Evolutionary conservation across 768 basidiomycete genomes (phyloP), one percentile per base, ranked within the genome.

Genomic region (Pholiota microspora): DNA sequence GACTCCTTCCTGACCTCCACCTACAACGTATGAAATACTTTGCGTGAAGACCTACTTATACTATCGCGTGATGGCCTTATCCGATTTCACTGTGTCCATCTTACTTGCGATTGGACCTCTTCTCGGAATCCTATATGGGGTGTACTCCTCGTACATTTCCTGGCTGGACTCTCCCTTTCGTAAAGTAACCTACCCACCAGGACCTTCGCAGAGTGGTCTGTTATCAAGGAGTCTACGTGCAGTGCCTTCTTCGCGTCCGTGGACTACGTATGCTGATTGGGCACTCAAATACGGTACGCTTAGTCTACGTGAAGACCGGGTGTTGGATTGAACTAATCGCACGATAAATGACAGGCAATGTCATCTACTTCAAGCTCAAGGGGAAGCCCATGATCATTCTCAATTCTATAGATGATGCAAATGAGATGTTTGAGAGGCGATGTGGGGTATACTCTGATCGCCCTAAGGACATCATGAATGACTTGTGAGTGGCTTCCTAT

Each of bases 401-500:
- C 18, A 70, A 68, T 53, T 59, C 62, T 2, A 24, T 60, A 18
- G 56, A 71, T 35, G 63, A 62, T 23, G 58, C 55, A 3, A 29
- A 24, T 15, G 49, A 54, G 36, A 31, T 67, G 35, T 62, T 82
- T 21, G 79, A 81, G 54, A 77, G 76, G 52, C 71, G 77, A 27
- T 77, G 76, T 0, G 67, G 73, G 0, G 73, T 74, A 15, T 81
- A 80, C 49, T 78, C 78, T 2, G 75, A 74, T 52, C 70, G 79
- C 10, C 77, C 78, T 29, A 74, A 74, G 24, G 59, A 52, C 47
- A 42, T 55, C 8, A 56, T 62, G 51, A 59, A 53, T 15, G 36
- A 59, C n/a, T 47, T 64, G 63, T 64, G 29, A 53, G 58, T 31
- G 18, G 10, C 10, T 10, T 40, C 2, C 7, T 21, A 13, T 24